Base-by-base conservation (phyloP, 805 yeast genomes). In the Wickerhamomyces hampshirensis region DNA sequence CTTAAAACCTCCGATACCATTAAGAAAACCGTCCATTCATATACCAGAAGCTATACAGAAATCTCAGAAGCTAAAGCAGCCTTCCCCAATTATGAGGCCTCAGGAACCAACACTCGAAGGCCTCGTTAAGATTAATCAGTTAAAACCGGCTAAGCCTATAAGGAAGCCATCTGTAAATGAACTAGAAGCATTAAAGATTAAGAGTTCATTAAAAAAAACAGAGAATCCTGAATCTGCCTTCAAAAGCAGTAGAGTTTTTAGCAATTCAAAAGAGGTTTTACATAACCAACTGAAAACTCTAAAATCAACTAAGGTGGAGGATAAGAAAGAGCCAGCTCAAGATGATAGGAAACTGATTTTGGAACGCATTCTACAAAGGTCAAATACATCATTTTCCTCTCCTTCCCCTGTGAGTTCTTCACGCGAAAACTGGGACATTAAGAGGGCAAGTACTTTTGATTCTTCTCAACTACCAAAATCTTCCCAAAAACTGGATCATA, bases 371-470 rank as follows among this genome's bases (percentile, higher is more conserved):
- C 24, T 50, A 12, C 30, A 40, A 23, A 40, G 47, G 21, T 40
- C 45, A 10, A 43, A 46, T 14, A 54, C 56, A 0, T 48, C 24
- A 21, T 21, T 11, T 21, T 21, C 11, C 24, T 21, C 24, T 21
- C 11, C 24, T 21, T 21, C 24, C 11, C 11, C 24, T 8, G 7
- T 21, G 24, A 21, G 24, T 21, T n/a, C n/a, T n/a, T n/a, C n/a
- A n/a, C n/a, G n/a, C n/a, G 30, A 36, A 5, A 21, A 33, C 11
- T 33, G 23, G 11, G 23, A 27, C 3, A 6, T 46, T 3, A 40
- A 42, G 32, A 52, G 40, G 30, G 53, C 57, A 5, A 30, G 45
- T n/a, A 51, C 59, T 1, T 48, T 54, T 26, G 48, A 49, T 35
- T 18, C 35, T 12, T 35, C 47, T 3, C 23, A 30, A 15, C 12